Conservation (phyloP, 306 rosid genomes). For the Glycine soja region DNA sequence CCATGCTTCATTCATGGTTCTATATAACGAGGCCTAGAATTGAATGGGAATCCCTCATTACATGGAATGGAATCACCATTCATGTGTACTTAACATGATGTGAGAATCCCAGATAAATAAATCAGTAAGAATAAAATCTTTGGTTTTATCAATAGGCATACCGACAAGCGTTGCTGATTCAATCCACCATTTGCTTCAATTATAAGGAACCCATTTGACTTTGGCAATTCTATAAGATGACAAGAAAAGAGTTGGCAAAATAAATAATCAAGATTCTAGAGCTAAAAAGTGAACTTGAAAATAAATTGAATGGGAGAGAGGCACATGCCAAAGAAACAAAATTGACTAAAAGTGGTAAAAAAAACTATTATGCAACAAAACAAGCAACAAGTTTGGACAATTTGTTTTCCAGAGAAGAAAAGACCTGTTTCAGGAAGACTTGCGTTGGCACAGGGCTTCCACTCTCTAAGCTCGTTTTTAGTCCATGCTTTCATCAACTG, state of each 20-base stretch:
- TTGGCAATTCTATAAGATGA: slow-evolving; percentile 65
- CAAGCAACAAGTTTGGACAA: background rate
- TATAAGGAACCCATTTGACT: slow-evolving; percentile 88
- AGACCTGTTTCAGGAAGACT: slow-evolving; percentile 62
- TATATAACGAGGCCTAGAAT: slow-evolving; percentile 2
- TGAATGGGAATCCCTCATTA: slow-evolving; percentile 5
- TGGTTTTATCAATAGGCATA: slow-evolving; percentile 53
- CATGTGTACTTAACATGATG: slow-evolving; percentile 9
- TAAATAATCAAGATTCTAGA: slow-evolving; percentile 23
- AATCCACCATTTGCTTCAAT: slow-evolving; percentile 98
- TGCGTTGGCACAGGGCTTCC: slow-evolving; percentile 79
- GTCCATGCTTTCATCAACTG: slow-evolving; percentile 85
- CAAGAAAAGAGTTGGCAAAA: slow-evolving; percentile 44
- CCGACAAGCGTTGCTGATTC: slow-evolving; percentile 97
- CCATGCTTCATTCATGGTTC: slow-evolving; percentile 22
- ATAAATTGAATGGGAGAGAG: slow-evolving; percentile 27
- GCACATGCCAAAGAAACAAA: slow-evolving; percentile 1
- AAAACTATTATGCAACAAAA: slow-evolving; percentile 17
- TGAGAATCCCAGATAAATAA: slow-evolving; percentile 35
- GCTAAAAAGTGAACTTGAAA: slow-evolving; percentile 28
- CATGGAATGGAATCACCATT: slow-evolving; percentile 33
- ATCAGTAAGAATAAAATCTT: slow-evolving; percentile 19
- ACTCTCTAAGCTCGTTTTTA: slow-evolving; percentile 57
- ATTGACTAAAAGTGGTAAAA: slow-evolving; percentile 1
- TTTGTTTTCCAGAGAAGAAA: slow-evolving; percentile 33